Evolutionary conservation across 192 early-diverging fungal genomes (phyloP).

Genomic region (Coemansia sp.): DNA sequence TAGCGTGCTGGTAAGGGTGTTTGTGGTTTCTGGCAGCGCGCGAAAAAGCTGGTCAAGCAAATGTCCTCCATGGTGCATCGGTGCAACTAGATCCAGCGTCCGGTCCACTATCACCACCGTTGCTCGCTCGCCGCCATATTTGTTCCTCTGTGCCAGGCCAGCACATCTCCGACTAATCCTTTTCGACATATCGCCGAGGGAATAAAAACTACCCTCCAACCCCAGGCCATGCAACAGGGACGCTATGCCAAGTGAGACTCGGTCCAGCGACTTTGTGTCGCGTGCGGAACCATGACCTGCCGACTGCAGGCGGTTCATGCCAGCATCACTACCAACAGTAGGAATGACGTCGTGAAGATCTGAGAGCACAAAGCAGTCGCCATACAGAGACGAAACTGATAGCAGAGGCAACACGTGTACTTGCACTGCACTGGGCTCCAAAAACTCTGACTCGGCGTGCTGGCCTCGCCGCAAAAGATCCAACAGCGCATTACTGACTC

Average conservation of each 20-base stretch:
- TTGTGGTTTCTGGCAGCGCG: constrained; percentile 1
- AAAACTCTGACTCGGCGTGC: not conserved
- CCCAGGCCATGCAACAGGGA: constrained; percentile 21
- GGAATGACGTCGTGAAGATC: constrained; percentile 7
- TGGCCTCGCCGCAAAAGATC: constrained; percentile 10
- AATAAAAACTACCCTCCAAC: constrained; percentile 35
- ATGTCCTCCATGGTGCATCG: constrained; percentile 30
- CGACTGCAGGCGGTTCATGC: not conserved
- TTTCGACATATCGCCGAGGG: constrained; percentile 30
- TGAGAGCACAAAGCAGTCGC: constrained; percentile 26
- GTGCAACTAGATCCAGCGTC: constrained; percentile 35
- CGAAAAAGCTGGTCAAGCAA: constrained; percentile 33
- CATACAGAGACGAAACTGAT: constrained; percentile 11
- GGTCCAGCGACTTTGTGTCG: constrained; percentile 21
- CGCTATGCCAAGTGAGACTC: constrained; percentile 27
- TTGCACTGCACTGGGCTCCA: constrained; percentile 8
- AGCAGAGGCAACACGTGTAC: constrained; percentile 14
- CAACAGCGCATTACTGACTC: constrained; percentile 7
- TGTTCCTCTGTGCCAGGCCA: constrained; percentile 15
- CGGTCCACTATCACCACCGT: constrained; percentile 43
- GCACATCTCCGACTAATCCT: constrained; percentile 31
- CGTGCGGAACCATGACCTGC: not conserved
- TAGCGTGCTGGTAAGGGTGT: not conserved
- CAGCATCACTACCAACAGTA: not conserved
- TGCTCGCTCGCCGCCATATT: not conserved